Percentiles rank a stretch among this genome's conserved stretches.
Evolutionary conservation across 2,329 filamentous ascomycete genomes (phyloP).

Genomic region (Ustulina deusta): DNA sequence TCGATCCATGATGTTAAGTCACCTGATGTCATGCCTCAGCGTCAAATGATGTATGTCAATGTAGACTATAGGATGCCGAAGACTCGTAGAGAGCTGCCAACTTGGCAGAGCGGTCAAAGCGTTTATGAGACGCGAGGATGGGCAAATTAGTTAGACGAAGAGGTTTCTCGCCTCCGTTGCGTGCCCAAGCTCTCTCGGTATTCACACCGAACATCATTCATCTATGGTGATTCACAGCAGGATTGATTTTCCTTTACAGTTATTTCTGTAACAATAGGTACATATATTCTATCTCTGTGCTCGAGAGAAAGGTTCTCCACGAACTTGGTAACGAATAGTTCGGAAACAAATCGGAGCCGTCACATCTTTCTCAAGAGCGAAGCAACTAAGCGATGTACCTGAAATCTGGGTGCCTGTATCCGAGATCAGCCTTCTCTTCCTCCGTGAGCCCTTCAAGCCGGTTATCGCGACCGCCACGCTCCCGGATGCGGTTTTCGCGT

Average conservation of each 20-base stretch:
- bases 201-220: background rate
- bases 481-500: slow-evolving; percentile 64
- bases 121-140: background rate
- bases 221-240: background rate
- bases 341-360: background rate
- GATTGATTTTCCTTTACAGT: background rate
- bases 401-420: slow-evolving; percentile 67
- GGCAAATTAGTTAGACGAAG: background rate
- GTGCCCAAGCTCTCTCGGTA: background rate
- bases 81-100: background rate
- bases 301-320: background rate
- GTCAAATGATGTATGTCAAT: background rate
- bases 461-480: slow-evolving; percentile 60
- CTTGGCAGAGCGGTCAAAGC: background rate
- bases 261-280: background rate
- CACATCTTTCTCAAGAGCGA: background rate
- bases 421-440: slow-evolving; percentile 60
- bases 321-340: background rate
- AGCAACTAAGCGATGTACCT: slow-evolving; percentile 61
- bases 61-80: background rate
- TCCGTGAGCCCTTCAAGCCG: slow-evolving; percentile 62
- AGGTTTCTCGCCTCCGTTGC: background rate
- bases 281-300: slow-evolving; percentile 11
- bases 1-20: background rate
- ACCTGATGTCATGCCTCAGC: background rate